Evolutionary conservation across 2,329 filamentous ascomycete genomes (phyloP), one percentile per base, ranked within the genome.

Genomic region (Phialophora expanda): DNA sequence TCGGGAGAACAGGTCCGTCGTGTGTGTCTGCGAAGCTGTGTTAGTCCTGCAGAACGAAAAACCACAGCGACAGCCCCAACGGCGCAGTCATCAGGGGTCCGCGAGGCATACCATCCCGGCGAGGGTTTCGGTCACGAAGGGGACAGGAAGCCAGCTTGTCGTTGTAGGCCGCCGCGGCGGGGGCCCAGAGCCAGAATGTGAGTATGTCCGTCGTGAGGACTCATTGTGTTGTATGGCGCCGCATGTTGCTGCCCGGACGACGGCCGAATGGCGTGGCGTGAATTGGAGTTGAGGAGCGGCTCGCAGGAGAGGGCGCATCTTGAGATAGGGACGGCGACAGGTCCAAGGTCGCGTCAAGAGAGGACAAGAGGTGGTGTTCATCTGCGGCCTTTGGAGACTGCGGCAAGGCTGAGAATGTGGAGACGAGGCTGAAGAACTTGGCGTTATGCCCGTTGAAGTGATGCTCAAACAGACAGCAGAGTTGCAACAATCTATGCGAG

Each of bases 1-100:
- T 74, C 92, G 89, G 22, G 90, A 93, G 78, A 93, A 93, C 71
- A 93, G 92, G 76, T 93, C 90, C 79, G 90, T 90, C 90, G 75
- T 67, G 62, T 48, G 59, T 34, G 60, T 44, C 38, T 44, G 38
- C 38, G 17, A n/a, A 44, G 17, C 6, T 20, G 38, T 17, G 14
- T 44, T 44, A 44, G 17, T 11, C 38, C 17, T 1, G 17, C 38
- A n/a, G 5, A 44, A n/a, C 38, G 5, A n/a, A 34, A 34, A 34
- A 3, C 11, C 32, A 34, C 9, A 34, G 12, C 32, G 32, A 12
- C 32, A 11, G 9, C 30, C 8, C 9, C 30, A 4, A 32, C 30
- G 30, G 32, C 17, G 17, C 14, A n/a, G 38, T 44, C 7, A 5
- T 17, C 17, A n/a, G 38, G 17, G 2, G 6, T 8, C 5, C 38